A percentile compares a stretch with the other conserved stretches of the same genome.
Conservation (phyloP, 1,139 yeast genomes). For the Citeromyces hawaiiensis region DNA sequence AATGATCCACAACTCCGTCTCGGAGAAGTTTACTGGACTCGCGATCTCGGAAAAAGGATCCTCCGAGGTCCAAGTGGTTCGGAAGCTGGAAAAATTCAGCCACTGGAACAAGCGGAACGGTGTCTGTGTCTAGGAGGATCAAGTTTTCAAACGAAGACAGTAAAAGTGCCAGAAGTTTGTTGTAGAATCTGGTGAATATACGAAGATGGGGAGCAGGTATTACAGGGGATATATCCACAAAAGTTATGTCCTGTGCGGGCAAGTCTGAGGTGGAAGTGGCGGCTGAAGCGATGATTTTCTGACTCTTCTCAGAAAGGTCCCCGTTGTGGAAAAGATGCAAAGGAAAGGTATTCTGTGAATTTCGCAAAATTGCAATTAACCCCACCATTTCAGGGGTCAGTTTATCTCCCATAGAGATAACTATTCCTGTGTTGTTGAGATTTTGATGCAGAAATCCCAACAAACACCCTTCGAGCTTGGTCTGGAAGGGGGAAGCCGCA, state of each 20-base stretch:
- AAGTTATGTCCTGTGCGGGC: constrained; percentile 27
- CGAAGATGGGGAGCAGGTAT: constrained; percentile 14
- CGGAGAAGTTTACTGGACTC: constrained; percentile 16
- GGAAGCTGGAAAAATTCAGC: constrained; percentile 12
- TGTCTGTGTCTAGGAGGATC: constrained; percentile 29
- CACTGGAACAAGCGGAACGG: constrained; percentile 24
- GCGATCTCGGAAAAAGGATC: constrained; percentile 20
- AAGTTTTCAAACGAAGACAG: constrained; percentile 27
- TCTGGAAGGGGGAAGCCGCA: background rate
- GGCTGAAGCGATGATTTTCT: background rate
- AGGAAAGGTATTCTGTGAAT: background rate
- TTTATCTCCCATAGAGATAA: background rate
- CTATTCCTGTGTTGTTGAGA: background rate
- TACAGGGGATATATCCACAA: constrained; percentile 24
- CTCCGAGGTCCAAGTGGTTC: constrained; percentile 14
- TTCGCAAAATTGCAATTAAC: background rate
- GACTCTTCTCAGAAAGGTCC: background rate
- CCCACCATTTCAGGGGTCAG: background rate
- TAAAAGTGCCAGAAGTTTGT: constrained; percentile 25
- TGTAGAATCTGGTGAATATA: constrained; percentile 25
- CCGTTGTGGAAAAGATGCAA: background rate
- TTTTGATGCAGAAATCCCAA: background rate
- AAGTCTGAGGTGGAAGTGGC: background rate
- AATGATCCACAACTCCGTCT: constrained; percentile 20
- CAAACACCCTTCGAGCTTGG: background rate